Evolutionary conservation across 208 protist genomes (phyloP), one percentile per base, ranked within the genome.

Genomic region (Trypanosoma rangeli): DNA sequence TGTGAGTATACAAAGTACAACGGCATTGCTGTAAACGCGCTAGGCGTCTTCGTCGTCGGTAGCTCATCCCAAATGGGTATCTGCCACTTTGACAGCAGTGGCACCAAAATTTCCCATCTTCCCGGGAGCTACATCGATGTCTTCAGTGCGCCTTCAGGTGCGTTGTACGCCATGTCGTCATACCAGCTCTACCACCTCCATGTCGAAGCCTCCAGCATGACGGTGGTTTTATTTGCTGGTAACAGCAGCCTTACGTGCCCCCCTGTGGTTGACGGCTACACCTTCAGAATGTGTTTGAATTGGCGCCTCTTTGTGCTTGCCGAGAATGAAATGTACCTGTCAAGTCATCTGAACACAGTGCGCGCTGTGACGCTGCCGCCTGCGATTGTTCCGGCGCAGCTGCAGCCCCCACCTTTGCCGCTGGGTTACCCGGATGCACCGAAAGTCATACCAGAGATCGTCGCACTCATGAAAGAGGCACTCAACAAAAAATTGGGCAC

Each of bases 291-390:
- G 62, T 83, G 82, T 59, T 49, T 68, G 31, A 79, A 84, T 53
- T 31, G 55, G 13, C 70, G 72, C 54, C 70, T 90, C 63, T 84
- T 81, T 56, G 76, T 83, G 9, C 28, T 83, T 26, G 69, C 49
- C 18, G 24, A 59, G 12, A 76, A 88, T 35, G 73, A 66, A 58
- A 78, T 94, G 49, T 88, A 89, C 70, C 5, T 94, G 18, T 70
- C 70, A 31, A 49, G 57, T 24, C 61, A 48, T 5, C 20, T 55
- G 9, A 61, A 63, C 60, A 54, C 76, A 42, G 52, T 94, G 60
- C 84, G 74, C 42, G 57, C 74, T 28, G 57, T 89, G 26, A 64
- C 61, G 15, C 73, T 86, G 31, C 70, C 73, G 3, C 80, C 83
- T 39, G 73, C 75, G 29, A 26, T 60, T 33, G 70, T 89, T 4